Conservation (phyloP, 495 filamentous ascomycete genomes). For the Podospora pseudoanserina region DNA sequence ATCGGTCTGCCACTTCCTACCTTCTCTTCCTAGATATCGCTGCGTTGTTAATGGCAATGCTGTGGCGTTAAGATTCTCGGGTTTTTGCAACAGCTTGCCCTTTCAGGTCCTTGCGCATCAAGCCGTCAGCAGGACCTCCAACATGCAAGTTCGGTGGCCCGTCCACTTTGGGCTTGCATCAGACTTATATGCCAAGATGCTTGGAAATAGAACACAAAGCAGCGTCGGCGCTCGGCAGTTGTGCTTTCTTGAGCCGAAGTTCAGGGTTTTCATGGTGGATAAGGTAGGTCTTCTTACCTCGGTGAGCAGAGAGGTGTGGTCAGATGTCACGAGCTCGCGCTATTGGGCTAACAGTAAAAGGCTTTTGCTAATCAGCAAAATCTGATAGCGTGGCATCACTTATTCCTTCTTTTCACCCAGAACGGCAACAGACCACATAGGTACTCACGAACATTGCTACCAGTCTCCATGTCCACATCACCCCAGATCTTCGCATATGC, state of each 20-base stretch:
- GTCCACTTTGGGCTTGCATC: not conserved
- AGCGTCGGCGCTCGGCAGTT: not conserved
- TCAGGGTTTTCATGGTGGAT: not conserved
- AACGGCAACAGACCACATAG: not conserved
- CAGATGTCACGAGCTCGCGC: not conserved
- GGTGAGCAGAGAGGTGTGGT: not conserved
- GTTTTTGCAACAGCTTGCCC: not conserved
- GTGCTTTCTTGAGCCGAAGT: not conserved
- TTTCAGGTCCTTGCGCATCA: not conserved
- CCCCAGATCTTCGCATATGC: not conserved
- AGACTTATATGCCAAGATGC: not conserved
- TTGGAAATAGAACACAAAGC: not conserved
- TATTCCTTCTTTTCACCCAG: not conserved
- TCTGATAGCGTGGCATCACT: not conserved
- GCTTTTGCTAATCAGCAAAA: not conserved
- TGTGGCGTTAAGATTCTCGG: not conserved
- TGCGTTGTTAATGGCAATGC: not conserved
- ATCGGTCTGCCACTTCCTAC: not conserved
- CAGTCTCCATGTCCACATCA: not conserved
- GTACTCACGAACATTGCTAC: not conserved
- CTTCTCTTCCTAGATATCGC: not conserved
- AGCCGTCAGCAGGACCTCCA: not conserved
- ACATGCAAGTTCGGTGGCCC: not conserved
- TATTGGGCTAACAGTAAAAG: not conserved
- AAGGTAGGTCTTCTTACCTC: not conserved